phyloP scores from a whole-genome alignment of 768 basidiomycete genomes.

The Omphalotus guepiniiformis region DNA sequence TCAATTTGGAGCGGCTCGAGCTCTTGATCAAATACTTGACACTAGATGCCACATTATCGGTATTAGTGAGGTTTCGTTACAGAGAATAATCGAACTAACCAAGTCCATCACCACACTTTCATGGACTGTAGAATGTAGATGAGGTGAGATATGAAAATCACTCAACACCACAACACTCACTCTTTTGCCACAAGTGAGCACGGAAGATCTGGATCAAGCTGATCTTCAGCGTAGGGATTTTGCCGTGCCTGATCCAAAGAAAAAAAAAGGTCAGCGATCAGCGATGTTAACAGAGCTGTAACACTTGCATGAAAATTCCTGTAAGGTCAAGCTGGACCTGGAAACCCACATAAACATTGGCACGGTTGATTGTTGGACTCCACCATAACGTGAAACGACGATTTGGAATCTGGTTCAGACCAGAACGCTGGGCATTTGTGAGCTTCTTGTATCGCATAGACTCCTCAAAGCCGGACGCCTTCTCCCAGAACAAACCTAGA shows the following conservation, averaged over 20 bases:
- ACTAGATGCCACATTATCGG: constrained; percentile 36
- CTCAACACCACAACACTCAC: constrained; percentile 44
- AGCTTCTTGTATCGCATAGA: constrained; percentile 95
- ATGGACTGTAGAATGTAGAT: constrained; percentile 49
- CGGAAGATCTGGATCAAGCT: constrained; percentile 99
- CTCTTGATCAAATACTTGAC: constrained; percentile 99
- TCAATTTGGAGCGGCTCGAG: constrained; percentile 97
- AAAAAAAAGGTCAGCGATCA: not conserved
- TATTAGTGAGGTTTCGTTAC: not conserved
- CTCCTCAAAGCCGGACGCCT: constrained; percentile 94
- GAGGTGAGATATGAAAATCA: constrained; percentile 17
- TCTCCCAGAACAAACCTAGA: constrained; percentile 93
- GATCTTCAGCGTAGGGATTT: constrained; percentile 97
- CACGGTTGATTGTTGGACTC: constrained; percentile 98
- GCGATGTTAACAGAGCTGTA: not conserved
- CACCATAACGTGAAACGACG: constrained; percentile 99
- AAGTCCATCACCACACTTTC: constrained; percentile 93
- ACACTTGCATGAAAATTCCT: constrained; percentile 84
- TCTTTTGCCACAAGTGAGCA: constrained; percentile 99
- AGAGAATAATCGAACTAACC: constrained; percentile 31
- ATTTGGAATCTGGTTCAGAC: constrained; percentile 97
- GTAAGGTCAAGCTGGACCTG: constrained; percentile 98
- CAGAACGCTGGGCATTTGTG: constrained; percentile 97
- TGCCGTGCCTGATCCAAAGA: constrained; percentile 71
- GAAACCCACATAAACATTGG: constrained; percentile 99